Percentiles rank a stretch among this genome's conserved stretches.
Evolutionary conservation across 2,329 filamentous ascomycete genomes (phyloP).

Genomic region (Phaeoacremonium minimum): DNA sequence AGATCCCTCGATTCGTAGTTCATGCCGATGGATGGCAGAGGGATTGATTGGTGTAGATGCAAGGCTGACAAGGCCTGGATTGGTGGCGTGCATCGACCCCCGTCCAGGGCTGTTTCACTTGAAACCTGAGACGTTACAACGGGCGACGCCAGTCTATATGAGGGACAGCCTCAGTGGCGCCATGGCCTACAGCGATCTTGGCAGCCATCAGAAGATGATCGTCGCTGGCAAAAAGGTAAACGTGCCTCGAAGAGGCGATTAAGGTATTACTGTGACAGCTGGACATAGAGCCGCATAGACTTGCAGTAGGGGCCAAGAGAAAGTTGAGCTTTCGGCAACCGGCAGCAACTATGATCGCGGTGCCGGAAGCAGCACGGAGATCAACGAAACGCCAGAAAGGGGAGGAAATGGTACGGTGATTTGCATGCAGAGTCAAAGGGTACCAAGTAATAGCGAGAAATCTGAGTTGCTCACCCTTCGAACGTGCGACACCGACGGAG

Average conservation of each 20-base stretch:
- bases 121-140: conserved; percentile 42
- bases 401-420: too few species aligned
- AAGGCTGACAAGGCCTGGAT: conserved; percentile 25
- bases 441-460: too few species aligned
- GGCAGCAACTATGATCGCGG: too few species aligned
- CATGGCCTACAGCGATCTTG: too few species aligned
- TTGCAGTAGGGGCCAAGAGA: not conserved
- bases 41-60: conserved; percentile 23
- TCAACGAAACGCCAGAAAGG: too few species aligned
- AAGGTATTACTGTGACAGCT: too few species aligned
- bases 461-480: too few species aligned
- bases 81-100: conserved; percentile 19
- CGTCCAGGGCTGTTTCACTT: conserved; percentile 32
- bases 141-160: not conserved
- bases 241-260: not conserved
- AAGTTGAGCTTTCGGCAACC: not conserved
- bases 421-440: too few species aligned
- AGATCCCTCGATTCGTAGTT: conserved; percentile 18
- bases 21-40: conserved; percentile 15
- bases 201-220: not conserved
- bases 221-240: not conserved
- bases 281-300: too few species aligned
- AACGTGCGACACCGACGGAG: too few species aligned
- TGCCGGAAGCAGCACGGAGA: too few species aligned
- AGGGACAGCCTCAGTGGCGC: too few species aligned